phyloP scores from a whole-genome alignment of 1,139 yeast genomes.

The Pichia sp. region DNA sequence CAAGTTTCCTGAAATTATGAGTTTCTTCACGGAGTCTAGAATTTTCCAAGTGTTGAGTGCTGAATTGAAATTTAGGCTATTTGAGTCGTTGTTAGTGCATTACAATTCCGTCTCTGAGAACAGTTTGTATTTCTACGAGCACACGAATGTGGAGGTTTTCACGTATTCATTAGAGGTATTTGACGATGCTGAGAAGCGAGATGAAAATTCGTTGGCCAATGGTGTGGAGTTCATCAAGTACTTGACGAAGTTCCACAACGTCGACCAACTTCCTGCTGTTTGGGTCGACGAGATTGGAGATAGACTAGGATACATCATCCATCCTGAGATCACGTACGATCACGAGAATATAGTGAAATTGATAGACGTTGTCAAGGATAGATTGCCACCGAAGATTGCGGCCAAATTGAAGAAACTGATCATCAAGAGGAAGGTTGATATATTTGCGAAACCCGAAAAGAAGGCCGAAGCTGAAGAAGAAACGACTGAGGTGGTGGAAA shows the following conservation, averaged over 20 bases:
- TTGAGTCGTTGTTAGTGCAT: neutral
- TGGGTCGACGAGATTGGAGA: slow-evolving; percentile 13
- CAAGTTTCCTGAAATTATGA: slow-evolving; percentile 1
- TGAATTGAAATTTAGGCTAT: neutral
- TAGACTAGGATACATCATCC: slow-evolving; percentile 4
- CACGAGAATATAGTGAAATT: neutral
- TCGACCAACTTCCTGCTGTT: slow-evolving; percentile 4
- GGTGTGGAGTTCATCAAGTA: slow-evolving; percentile 2
- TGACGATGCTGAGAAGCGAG: neutral
- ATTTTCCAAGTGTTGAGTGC: neutral
- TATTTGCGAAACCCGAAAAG: no score
- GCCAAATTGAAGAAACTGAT: slow-evolving; percentile 6
- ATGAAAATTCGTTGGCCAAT: neutral
- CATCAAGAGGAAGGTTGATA: slow-evolving; percentile 1
- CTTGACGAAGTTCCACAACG: slow-evolving; percentile 1
- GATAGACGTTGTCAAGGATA: neutral
- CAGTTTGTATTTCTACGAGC: neutral
- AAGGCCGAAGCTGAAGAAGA: no score
- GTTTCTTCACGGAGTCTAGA: neutral
- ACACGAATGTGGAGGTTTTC: slow-evolving; percentile 2
- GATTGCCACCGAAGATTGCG: neutral
- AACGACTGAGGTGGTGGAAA: no score
- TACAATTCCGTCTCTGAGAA: neutral
- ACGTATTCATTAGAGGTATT: neutral
- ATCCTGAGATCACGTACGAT: slow-evolving; percentile 2